Conservation (phyloP, 768 basidiomycete species). For the Cystobasidium ongulense region DNA sequence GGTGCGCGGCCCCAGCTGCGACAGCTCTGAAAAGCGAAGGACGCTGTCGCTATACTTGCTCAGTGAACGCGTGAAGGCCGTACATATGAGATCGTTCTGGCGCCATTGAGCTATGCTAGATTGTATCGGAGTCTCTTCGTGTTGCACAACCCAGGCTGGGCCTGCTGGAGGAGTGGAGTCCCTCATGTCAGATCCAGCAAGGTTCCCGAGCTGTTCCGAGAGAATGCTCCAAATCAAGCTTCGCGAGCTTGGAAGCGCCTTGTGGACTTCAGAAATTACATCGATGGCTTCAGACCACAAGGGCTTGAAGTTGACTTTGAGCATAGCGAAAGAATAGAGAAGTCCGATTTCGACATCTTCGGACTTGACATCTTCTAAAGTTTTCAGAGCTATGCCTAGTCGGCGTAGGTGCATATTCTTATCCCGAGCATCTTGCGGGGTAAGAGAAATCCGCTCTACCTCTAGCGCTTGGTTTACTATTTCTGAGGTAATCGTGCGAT, state of each 20-base stretch:
- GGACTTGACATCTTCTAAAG: not conserved
- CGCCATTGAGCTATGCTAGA: not conserved
- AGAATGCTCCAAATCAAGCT: not conserved
- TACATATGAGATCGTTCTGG: not conserved
- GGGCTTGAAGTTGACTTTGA: slow-evolving; percentile 87
- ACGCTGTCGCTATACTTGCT: not conserved
- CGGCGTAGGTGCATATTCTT: slow-evolving; percentile 68
- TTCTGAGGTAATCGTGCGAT: not conserved
- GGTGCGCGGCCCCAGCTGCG: not conserved
- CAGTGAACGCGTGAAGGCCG: not conserved
- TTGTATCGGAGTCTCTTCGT: not conserved
- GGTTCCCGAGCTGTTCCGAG: not conserved
- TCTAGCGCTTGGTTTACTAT: slow-evolving; percentile 47
- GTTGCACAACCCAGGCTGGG: not conserved
- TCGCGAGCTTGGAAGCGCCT: not conserved
- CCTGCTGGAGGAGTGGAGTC: not conserved
- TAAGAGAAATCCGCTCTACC: slow-evolving; percentile 71
- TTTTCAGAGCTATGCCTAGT: slow-evolving; percentile 50
- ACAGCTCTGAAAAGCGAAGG: not conserved
- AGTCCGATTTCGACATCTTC: slow-evolving; percentile 19
- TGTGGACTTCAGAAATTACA: not conserved
- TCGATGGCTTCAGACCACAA: slow-evolving; percentile 70
- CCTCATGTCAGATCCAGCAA: not conserved
- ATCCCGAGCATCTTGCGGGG: slow-evolving; percentile 73
- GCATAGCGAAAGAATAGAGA: slow-evolving; percentile 31